These are phyloP conservation scores for Globisporangium paddicum DNA, from an alignment of 352 stramenopile species.

Conservation along the genomic window DNA sequence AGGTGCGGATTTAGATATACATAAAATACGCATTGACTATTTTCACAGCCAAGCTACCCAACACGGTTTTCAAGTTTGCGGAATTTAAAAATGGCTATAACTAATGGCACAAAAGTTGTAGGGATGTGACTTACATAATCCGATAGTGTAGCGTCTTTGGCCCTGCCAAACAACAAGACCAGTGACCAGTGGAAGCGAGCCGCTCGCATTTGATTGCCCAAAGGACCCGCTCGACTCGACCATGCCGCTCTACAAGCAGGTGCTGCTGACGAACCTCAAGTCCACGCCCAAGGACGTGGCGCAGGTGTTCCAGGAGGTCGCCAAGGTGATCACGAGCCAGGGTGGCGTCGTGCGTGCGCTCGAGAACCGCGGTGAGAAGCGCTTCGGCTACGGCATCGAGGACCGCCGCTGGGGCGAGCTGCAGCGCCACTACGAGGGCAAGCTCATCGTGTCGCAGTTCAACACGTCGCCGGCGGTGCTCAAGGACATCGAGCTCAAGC, in stretches of 20 bases:
- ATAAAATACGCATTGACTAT: no score
- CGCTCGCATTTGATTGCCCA: background rate
- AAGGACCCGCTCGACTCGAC: background rate
- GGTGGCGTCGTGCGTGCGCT: conserved; percentile 74
- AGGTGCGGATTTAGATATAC: no score
- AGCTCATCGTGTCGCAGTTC: conserved; percentile 85
- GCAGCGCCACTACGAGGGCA: conserved; percentile 82
- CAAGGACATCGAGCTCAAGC: conserved; percentile 69
- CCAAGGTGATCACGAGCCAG: conserved; percentile 53
- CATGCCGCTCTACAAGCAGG: conserved; percentile 89
- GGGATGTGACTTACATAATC: no score
- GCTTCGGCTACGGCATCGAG: conserved; percentile 77
- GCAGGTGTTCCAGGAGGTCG: conserved; percentile 79
- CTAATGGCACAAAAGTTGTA: no score
- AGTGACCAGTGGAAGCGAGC: background rate
- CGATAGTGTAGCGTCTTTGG: background rate
- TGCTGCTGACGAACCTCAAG: conserved; percentile 87
- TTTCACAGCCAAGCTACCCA: no score
- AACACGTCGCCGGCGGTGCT: conserved; percentile 70
- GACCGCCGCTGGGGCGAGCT: conserved; percentile 83
- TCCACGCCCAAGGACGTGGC: conserved; percentile 78
- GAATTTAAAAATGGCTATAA: no score
- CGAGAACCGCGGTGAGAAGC: conserved; percentile 81
- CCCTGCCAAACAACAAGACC: background rate
- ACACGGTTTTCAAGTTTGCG: no score